A percentile compares a stretch with the other conserved stretches of the same genome.
phyloP scores from a whole-genome alignment of 1,139 yeast species.

The Torulaspora pretoriensis region DNA sequence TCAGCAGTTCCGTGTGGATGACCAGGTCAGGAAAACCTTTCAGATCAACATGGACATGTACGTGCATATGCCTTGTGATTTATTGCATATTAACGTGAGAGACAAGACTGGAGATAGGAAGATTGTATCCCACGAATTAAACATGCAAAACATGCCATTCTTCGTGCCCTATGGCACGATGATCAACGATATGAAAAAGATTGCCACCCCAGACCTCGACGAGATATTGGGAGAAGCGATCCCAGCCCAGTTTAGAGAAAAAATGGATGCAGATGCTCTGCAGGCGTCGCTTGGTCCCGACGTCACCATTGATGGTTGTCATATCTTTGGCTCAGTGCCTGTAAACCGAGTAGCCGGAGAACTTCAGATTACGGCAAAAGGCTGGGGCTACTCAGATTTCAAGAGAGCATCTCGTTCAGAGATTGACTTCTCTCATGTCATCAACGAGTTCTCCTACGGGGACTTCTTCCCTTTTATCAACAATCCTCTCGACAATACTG shows the following conservation, averaged over 20 bases:
- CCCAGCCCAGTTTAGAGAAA: constrained; percentile 55
- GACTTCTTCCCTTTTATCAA: constrained; percentile 79
- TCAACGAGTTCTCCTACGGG: constrained; percentile 87
- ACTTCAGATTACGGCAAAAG: constrained; percentile 76
- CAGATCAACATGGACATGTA: constrained; percentile 74
- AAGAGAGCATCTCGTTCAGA: constrained; percentile 47
- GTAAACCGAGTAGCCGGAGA: constrained; percentile 85
- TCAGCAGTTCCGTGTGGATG: constrained; percentile 72
- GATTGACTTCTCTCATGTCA: constrained; percentile 76
- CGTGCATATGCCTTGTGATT: constrained; percentile 81
- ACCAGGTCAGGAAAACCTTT: constrained; percentile 54
- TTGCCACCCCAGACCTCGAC: constrained; percentile 62
- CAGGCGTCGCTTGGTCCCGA: constrained; percentile 23
- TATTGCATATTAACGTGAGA: constrained; percentile 66
- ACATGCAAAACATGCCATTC: constrained; percentile 59
- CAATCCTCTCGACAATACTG: constrained; percentile 80
- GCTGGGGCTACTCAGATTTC: constrained; percentile 49
- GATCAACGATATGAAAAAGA: constrained; percentile 45
- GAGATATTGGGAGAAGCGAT: constrained; percentile 61
- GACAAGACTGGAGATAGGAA: constrained; percentile 76
- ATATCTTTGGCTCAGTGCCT: constrained; percentile 80
- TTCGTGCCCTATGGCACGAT: constrained; percentile 48
- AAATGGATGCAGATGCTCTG: constrained; percentile 22
- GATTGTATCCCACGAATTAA: constrained; percentile 69
- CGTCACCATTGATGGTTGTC: constrained; percentile 54